phyloP scores from a whole-genome alignment of 345 rosid genomes.

The Camelina sativa region DNA sequence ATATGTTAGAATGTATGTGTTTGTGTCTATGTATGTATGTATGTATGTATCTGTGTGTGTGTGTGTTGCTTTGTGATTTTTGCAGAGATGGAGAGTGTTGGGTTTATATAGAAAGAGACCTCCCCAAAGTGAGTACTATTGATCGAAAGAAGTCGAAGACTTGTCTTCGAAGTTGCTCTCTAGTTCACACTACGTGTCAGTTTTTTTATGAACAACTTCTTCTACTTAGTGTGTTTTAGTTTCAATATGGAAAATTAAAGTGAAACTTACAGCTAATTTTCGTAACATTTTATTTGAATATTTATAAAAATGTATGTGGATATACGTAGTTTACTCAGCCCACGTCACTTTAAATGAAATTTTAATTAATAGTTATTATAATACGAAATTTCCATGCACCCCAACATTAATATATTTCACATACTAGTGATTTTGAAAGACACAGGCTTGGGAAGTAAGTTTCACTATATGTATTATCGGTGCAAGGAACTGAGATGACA shows the following conservation, averaged over 20 bases:
- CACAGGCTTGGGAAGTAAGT: not conserved
- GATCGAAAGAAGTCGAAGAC: not conserved
- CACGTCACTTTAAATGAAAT: not conserved
- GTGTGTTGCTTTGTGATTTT: constrained; percentile 15
- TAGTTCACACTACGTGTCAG: constrained; percentile 29
- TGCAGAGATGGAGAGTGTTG: not conserved
- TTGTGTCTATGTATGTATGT: not conserved
- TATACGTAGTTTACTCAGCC: not conserved
- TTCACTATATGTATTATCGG: not conserved
- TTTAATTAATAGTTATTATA: not conserved
- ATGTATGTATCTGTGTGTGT: not conserved
- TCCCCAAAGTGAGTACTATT: not conserved
- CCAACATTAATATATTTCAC: not conserved
- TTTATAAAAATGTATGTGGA: not conserved
- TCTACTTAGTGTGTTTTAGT: not conserved
- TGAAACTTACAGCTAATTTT: constrained; percentile 9
- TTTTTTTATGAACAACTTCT: constrained; percentile 1
- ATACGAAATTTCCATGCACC: not conserved
- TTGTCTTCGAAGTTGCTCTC: not conserved
- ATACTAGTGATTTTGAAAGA: not conserved
- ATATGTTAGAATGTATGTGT: constrained; percentile 10
- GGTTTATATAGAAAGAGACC: constrained; percentile 21
- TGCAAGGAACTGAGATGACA: not conserved
- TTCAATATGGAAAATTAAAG: not conserved
- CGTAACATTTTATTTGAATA: not conserved